These are phyloP conservation scores for Discostella stelligera DNA, from an alignment of 352 stramenopile species.

Conservation along the genomic window DNA sequence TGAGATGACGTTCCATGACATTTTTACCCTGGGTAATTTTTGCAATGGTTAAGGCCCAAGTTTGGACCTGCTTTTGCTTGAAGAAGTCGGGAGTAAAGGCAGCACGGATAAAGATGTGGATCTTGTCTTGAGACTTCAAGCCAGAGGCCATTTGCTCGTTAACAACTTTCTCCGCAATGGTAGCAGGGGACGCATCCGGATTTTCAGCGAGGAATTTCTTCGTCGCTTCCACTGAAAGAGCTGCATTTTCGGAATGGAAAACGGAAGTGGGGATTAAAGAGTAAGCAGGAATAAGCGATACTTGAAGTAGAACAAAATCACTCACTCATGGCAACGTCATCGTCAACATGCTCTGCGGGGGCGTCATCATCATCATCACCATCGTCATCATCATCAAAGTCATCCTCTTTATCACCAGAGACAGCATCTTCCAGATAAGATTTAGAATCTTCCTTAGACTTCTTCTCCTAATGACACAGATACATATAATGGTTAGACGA, in stretches of 20 bases:
- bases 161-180: conserved; percentile 86
- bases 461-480: conserved; percentile 53
- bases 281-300: not conserved
- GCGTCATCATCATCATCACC: conserved; percentile 40
- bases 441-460: conserved; percentile 70
- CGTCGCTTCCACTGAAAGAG: conserved; percentile 71
- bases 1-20: conserved; percentile 91
- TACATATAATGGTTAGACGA: conserved; percentile 1
- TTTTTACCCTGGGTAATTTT: conserved; percentile 82
- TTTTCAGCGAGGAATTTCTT: conserved; percentile 74
- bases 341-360: conserved; percentile 67
- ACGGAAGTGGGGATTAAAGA: not conserved
- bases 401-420: conserved; percentile 55
- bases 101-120: conserved; percentile 92
- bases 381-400: conserved; percentile 55
- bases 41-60: conserved; percentile 85
- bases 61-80: conserved; percentile 87
- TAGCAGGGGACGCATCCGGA: conserved; percentile 55
- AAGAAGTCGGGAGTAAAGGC: conserved; percentile 87
- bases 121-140: conserved; percentile 90
- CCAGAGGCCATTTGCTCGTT: conserved; percentile 90
- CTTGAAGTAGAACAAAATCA: conserved; percentile 13
- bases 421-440: conserved; percentile 30
- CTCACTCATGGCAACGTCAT: conserved; percentile 75
- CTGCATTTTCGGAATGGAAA: conserved; percentile 13